Conservation (phyloP, 768 basidiomycete species). For the Hirschioporus abietinus region DNA sequence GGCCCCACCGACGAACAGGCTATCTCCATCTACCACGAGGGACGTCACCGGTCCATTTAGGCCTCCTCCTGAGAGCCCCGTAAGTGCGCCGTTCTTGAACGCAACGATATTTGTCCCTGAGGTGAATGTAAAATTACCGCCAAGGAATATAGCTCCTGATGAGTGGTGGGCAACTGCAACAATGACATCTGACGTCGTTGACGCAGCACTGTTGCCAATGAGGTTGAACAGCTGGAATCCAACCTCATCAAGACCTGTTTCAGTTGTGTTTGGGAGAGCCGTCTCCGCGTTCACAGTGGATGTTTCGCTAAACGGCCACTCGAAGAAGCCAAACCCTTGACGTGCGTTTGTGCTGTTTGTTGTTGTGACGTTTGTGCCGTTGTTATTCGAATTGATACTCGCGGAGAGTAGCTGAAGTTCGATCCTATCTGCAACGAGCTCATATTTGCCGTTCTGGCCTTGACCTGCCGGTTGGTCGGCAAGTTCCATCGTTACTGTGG, state of each 20-base stretch:
- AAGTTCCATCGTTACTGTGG: constrained; percentile 71
- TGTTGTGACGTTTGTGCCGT: constrained; percentile 23
- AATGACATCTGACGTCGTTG: constrained; percentile 36
- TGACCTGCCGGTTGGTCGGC: constrained; percentile 57
- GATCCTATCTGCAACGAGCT: constrained; percentile 83
- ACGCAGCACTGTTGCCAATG: constrained; percentile 41
- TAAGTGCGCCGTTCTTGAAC: constrained; percentile 55
- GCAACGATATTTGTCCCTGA: constrained; percentile 67
- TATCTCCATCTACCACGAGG: constrained; percentile 54
- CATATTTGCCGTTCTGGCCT: constrained; percentile 64
- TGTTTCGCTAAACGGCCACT: constrained; percentile 63
- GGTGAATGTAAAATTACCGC: constrained; percentile 66
- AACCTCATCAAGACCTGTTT: constrained; percentile 61
- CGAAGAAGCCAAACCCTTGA: constrained; percentile 79
- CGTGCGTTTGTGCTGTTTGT: constrained; percentile 30
- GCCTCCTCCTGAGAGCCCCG: constrained; percentile 55
- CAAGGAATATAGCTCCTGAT: constrained; percentile 64
- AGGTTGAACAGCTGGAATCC: constrained; percentile 58
- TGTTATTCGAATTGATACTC: constrained; percentile 33
- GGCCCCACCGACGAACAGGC: constrained; percentile 80
- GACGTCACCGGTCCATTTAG: constrained; percentile 76
- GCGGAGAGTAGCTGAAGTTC: constrained; percentile 69
- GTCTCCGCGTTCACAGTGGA: constrained; percentile 52
- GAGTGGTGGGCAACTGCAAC: constrained; percentile 59
- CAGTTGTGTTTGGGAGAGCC: constrained; percentile 57